A percentile compares a stretch with the other conserved stretches of the same genome.
phyloP scores from a whole-genome alignment of 306 rosid species.

The Quercus parvula region DNA sequence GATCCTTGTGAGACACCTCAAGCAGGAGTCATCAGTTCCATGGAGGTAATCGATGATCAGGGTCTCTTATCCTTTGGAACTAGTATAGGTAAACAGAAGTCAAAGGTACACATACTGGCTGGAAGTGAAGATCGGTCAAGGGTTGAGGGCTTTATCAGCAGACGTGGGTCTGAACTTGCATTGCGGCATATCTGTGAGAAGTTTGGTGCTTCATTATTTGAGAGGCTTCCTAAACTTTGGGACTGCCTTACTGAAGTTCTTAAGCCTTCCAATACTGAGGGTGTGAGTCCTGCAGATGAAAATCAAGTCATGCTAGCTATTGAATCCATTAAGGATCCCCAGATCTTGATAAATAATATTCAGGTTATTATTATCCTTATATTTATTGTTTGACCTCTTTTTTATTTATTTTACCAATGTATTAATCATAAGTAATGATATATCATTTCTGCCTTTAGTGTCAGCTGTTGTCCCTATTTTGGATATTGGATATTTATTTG shows the following conservation, averaged over 20 bases:
- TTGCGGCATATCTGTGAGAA: constrained; percentile 80
- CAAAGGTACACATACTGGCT: constrained; percentile 62
- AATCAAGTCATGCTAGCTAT: constrained; percentile 30
- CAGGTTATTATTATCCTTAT: constrained; percentile 57
- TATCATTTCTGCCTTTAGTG: not conserved
- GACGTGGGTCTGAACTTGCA: constrained; percentile 93
- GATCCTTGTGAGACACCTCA: constrained; percentile 95
- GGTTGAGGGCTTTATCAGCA: constrained; percentile 86
- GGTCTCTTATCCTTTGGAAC: constrained; percentile 68
- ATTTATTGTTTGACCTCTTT: not conserved
- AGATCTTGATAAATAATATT: constrained; percentile 83
- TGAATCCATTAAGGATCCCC: constrained; percentile 74
- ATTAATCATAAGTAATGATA: not conserved
- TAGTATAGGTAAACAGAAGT: constrained; percentile 55
- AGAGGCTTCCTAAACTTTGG: constrained; percentile 94
- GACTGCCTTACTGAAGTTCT: constrained; percentile 96
- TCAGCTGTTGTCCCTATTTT: not conserved
- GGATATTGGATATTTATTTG: not conserved
- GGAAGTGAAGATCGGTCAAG: constrained; percentile 85
- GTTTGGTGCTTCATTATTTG: constrained; percentile 73
- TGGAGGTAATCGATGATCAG: constrained; percentile 82
- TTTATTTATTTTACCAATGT: not conserved
- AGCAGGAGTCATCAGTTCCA: constrained; percentile 70
- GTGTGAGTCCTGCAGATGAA: constrained; percentile 37
- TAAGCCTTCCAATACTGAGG: constrained; percentile 50